Evolutionary conservation across 2,329 filamentous ascomycete species (phyloP), one percentile per base, ranked within the genome.

Genomic region (Colletotrichum acutatum): DNA sequence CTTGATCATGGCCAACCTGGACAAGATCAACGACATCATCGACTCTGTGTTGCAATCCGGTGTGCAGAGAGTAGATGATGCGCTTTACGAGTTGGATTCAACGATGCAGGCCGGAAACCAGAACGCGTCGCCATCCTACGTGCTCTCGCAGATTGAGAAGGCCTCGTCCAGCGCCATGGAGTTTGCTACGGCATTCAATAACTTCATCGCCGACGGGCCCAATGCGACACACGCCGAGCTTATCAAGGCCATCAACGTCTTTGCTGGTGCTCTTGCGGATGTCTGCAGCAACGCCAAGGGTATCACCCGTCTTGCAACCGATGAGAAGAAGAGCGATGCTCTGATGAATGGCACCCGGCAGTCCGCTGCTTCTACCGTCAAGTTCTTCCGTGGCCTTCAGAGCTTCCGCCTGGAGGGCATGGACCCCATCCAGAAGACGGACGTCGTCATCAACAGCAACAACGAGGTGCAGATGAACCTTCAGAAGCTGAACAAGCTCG

Each of bases 81-180:
- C 97, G 56, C 87, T 99, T 46, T 99, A 99, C 84, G 97, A 99
- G 83, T 88, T 99, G 56, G 97, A 99, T 83, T 98, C 97, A 24
- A 94, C 94, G 24, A 98, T 98, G 95, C 96, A 98, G 82, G 97
- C 96, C 53, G 97, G 97, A 82, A 99, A 99, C 85, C 97, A 98
- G 84, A 99, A 97, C 79, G 97, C 97, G 1, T 97, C 95, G 53
- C 95, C 97, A 16, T 91, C 96, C 1, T 98, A 97, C 80, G 95
- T 99, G 14, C 88, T 99, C 63, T 98, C 96, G 2, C 96, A 98
- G 82, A 95, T 98, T 71, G 97, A 99, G 81, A 99, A 98, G 86
- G 95, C 97, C 0, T 97, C 95, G 8, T 91, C 95, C 11, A 97
- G 92, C 76, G 95, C 97, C 14, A 98, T 97, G 83, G 97, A 99